phyloP scores from a whole-genome alignment of 106 monocot genomes.

The Posidonia australis region DNA sequence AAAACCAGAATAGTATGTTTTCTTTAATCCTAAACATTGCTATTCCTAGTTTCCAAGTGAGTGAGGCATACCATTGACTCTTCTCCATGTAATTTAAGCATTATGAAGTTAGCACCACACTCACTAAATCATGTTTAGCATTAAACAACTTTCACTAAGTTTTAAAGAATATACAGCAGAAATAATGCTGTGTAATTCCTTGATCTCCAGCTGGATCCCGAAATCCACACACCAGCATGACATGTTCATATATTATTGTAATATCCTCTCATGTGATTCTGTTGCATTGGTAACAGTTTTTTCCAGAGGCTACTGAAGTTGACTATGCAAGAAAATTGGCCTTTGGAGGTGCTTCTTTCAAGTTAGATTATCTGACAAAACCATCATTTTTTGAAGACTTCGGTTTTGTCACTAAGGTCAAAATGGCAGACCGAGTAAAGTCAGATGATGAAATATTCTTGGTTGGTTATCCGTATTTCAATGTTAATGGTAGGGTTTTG shows the following conservation, averaged over 20 bases:
- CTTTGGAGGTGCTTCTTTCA: conserved; percentile 64
- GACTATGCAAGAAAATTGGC: conserved; percentile 65
- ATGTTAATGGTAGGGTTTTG: conserved; percentile 68
- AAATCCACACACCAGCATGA: neutral
- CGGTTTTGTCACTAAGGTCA: conserved; percentile 70
- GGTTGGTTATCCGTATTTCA: conserved; percentile 95
- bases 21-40: neutral
- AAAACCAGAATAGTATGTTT: conserved; percentile 63
- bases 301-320: conserved; percentile 94
- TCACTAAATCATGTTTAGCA: no score
- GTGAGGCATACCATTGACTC: no score
- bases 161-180: no score
- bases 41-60: no score
- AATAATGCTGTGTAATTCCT: neutral
- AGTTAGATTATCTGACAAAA: conserved; percentile 90
- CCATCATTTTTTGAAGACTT: conserved; percentile 95
- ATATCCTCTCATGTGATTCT: neutral
- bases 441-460: conserved; percentile 81
- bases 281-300: conserved; percentile 44
- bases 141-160: no score
- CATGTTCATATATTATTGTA: neutral
- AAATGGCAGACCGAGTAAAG: conserved; percentile 77
- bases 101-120: no score
- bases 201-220: neutral
- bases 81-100: no score